Percentiles rank a stretch among this genome's conserved stretches.
Conservation (phyloP, 2,329 filamentous ascomycete species). For the Epichloe festucae region DNA sequence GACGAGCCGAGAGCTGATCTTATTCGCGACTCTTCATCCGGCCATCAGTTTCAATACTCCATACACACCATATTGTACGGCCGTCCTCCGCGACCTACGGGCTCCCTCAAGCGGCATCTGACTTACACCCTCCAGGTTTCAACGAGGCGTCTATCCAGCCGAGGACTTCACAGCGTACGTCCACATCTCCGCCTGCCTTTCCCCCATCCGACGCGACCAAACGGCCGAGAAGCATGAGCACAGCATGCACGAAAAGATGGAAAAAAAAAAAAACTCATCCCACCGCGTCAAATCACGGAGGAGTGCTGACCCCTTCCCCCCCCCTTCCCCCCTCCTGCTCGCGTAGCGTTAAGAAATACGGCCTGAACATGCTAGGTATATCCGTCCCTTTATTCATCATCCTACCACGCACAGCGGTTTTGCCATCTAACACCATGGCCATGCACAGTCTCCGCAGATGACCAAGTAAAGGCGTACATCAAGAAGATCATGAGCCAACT, state of each 20-base stretch:
- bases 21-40: background rate
- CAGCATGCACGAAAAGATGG: too few species aligned
- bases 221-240: background rate
- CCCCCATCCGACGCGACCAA: background rate
- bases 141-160: constrained; percentile 74
- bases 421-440: constrained; percentile 5
- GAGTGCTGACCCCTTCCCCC: background rate
- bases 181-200: background rate
- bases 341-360: constrained; percentile 83
- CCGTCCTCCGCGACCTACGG: background rate
- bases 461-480: constrained; percentile 98
- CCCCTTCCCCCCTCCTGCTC: background rate
- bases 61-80: constrained; percentile 88
- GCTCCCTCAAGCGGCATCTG: background rate
- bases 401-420: background rate
- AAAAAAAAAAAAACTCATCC: too few species aligned
- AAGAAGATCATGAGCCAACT: constrained; percentile 98
- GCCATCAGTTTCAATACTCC: constrained; percentile 86
- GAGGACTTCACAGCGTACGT: constrained; percentile 83
- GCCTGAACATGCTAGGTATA: constrained; percentile 82
- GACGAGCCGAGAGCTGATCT: background rate
- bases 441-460: constrained; percentile 73
- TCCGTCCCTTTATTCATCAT: too few species aligned
- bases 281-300: too few species aligned
- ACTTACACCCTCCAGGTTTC: constrained; percentile 48